phyloP scores from a whole-genome alignment of 257 asterid genomes.

The Datura wrightii region DNA sequence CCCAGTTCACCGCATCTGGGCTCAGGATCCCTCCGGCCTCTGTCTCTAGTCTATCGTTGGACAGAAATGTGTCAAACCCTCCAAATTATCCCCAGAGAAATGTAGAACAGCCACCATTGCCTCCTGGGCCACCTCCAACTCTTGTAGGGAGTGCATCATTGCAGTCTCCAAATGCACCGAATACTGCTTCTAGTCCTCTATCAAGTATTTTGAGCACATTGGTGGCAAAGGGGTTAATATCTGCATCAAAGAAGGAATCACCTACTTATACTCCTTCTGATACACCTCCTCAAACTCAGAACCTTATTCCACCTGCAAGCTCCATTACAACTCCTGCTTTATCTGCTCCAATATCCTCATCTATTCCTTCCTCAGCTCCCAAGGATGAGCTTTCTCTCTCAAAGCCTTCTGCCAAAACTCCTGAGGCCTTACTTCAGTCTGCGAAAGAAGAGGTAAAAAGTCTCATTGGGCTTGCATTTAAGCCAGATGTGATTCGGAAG shows the following conservation, averaged over 20 bases:
- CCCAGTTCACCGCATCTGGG: constrained; percentile 29
- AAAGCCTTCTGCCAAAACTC: constrained; percentile 40
- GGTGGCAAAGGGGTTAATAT: constrained; percentile 82
- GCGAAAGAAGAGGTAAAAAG: constrained; percentile 43
- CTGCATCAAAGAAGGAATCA: constrained; percentile 61
- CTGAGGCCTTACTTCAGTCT: constrained; percentile 45
- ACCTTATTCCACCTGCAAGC: constrained; percentile 45
- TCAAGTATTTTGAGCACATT: constrained; percentile 84
- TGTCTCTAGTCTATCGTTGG: constrained; percentile 33
- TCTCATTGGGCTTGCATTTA: constrained; percentile 75
- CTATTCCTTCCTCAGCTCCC: constrained; percentile 45
- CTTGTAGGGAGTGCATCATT: constrained; percentile 42
- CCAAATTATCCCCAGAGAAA: constrained; percentile 45
- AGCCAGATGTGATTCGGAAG: constrained; percentile 65
- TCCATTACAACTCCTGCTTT: constrained; percentile 46
- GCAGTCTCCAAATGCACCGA: constrained; percentile 44
- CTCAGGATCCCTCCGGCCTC: constrained; percentile 29
- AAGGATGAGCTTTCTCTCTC: constrained; percentile 42
- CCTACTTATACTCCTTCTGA: constrained; percentile 40
- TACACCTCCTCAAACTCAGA: constrained; percentile 47
- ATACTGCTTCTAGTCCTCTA: constrained; percentile 63
- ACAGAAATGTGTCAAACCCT: constrained; percentile 37
- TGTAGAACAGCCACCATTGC: constrained; percentile 46
- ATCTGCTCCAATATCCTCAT: constrained; percentile 47
- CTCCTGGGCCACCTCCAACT: constrained; percentile 45